Conservation (phyloP, 2,329 filamentous ascomycete species). For the Monosporascus ibericus region DNA sequence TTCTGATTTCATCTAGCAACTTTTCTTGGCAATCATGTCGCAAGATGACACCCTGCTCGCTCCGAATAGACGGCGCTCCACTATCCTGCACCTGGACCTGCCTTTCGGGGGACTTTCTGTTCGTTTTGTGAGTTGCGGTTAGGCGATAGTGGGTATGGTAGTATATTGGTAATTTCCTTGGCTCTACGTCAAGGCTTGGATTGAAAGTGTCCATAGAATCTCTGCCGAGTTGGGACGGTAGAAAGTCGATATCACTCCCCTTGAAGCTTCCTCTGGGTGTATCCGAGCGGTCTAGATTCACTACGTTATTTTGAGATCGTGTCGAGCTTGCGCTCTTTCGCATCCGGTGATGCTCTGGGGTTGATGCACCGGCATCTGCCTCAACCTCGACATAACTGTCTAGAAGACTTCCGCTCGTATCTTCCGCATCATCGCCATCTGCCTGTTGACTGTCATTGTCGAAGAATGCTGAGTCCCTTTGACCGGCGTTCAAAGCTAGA, state of each 20-base stretch:
- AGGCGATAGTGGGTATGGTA: slow-evolving; percentile 17
- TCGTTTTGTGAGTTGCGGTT: slow-evolving; percentile 16
- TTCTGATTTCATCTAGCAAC: slow-evolving; percentile 3
- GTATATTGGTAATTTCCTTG: slow-evolving; percentile 16
- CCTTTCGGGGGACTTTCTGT: slow-evolving; percentile 18
- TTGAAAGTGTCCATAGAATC: slow-evolving; percentile 26
- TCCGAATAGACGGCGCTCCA: slow-evolving; percentile 22
- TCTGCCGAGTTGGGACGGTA: slow-evolving; percentile 25
- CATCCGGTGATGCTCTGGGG: background rate
- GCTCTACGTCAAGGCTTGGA: slow-evolving; percentile 22
- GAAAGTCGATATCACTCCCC: slow-evolving; percentile 24
- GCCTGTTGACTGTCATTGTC: slow-evolving; percentile 13
- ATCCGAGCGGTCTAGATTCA: slow-evolving; percentile 7
- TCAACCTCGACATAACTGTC: background rate
- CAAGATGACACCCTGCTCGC: slow-evolving; percentile 26
- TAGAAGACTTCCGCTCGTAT: background rate
- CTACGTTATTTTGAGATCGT: slow-evolving; percentile 9
- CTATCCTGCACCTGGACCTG: slow-evolving; percentile 22
- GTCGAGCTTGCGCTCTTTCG: slow-evolving; percentile 7
- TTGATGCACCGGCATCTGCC: slow-evolving; percentile 7
- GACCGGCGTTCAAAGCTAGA: slow-evolving; percentile 15
- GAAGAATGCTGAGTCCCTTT: slow-evolving; percentile 18
- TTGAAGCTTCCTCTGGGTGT: slow-evolving; percentile 1
- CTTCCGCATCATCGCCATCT: background rate
- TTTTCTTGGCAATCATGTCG: slow-evolving; percentile 18